Base-by-base conservation (phyloP, 2,329 filamentous ascomycete genomes). In the Talaromyces sp. region DNA sequence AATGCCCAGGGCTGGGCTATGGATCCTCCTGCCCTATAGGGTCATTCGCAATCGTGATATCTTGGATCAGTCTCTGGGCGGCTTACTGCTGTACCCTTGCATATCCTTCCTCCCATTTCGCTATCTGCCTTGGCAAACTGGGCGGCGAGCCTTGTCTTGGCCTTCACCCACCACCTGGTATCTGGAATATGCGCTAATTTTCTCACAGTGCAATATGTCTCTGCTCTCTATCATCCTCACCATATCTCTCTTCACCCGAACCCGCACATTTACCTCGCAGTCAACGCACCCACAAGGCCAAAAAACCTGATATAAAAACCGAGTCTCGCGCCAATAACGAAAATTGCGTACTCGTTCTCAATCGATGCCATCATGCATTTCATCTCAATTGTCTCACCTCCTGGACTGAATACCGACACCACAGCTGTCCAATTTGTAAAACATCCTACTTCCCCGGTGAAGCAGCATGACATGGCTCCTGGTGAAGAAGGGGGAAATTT, bases 371-470 rank as follows among this genome's bases (percentile, higher is more conserved):
- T 42, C 67, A 70, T 47, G 64, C 61, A 22, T 70, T 70, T 30
- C 68, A 70, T 36, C 41, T 59, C 2, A 37, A 52, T 2, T 70
- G 68, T 60, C 56, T 70, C 16, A 60, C 57, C 11, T 64, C 65
- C 33, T 70, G 65, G 66, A 65, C 67, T 49, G 54, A 65, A 46
- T 65, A 68, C 47, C 56, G 59, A 22, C 62, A 56, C 37, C 68
- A 67, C 47, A 61, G 53, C 14, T 70, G 68, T 49, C 68, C 68
- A 29, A 61, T 67, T 10, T 70, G 68, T 52, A 65, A 68, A 55
- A 57, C 62, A 19, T 60, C 57, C 17, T 69, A 65, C 47, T 57
- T 53, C 11, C 65, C 59, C 9, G 47, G 32, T 32, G 41, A 52
- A 36, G 47, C 37, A 20, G 30, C 24, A 27, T 19, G 32, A 29